Evolutionary conservation across 1,284 basidiomycete species (phyloP).

Genomic region (Cryptococcus neoformans): DNA sequence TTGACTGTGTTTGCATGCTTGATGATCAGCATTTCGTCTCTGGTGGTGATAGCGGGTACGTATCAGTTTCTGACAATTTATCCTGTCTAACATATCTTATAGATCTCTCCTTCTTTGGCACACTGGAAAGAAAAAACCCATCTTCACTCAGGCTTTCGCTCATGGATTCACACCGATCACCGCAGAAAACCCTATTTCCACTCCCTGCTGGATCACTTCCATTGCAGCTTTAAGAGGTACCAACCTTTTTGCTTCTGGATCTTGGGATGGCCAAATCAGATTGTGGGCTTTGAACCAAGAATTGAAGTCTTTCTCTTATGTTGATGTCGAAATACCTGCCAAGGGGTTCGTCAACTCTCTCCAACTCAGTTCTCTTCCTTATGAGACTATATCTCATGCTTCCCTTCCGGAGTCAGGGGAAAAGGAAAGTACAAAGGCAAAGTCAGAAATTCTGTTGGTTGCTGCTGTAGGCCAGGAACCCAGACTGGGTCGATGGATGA

Average conservation of each 20-base stretch:
- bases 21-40: constrained; percentile 90
- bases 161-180: constrained; percentile 61
- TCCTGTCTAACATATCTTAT: background rate
- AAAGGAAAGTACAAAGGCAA: constrained; percentile 22
- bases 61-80: constrained; percentile 14
- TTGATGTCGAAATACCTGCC: constrained; percentile 57
- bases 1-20: constrained; percentile 91
- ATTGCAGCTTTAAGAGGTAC: constrained; percentile 79
- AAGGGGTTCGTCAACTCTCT: constrained; percentile 86
- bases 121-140: constrained; percentile 92
- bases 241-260: constrained; percentile 88
- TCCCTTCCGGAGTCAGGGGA: constrained; percentile 1
- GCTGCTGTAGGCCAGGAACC: constrained; percentile 85
- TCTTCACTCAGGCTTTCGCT: constrained; percentile 77
- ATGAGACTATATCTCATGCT: constrained; percentile 50
- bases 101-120: constrained; percentile 91
- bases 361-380: constrained; percentile 67
- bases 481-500: constrained; percentile 83
- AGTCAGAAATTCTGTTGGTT: constrained; percentile 61
- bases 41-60: constrained; percentile 92
- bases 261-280: constrained; percentile 84
- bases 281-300: constrained; percentile 82
- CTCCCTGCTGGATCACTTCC: constrained; percentile 79
- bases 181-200: constrained; percentile 68
- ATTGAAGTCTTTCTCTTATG: constrained; percentile 67